Evolutionary conservation across 2,329 filamentous ascomycete species (phyloP).

Genomic region (Amphichorda felina): DNA sequence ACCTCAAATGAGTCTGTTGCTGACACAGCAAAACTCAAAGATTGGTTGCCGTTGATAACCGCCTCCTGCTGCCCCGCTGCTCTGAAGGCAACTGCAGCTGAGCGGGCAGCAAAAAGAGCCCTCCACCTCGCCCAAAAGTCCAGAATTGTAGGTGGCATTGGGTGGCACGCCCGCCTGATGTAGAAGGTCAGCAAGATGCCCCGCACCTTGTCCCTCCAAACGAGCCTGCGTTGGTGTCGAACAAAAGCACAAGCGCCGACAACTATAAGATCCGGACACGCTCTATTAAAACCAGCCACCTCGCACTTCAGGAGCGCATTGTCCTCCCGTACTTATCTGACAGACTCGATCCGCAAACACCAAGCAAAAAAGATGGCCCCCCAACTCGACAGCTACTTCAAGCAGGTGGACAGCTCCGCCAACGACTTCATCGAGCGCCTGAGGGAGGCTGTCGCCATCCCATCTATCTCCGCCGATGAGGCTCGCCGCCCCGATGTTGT

Average conservation of each 20-base stretch:
- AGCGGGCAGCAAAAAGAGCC: no score
- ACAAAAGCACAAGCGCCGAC: background rate
- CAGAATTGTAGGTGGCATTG: background rate
- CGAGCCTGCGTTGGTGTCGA: background rate
- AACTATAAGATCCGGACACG: background rate
- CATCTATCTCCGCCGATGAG: constrained; percentile 88
- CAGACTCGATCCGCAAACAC: constrained; percentile 39
- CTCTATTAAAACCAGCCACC: constrained; percentile 9
- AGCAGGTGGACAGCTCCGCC: constrained; percentile 74
- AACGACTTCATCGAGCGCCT: constrained; percentile 82
- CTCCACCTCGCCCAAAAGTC: no score
- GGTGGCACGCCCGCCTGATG: constrained; percentile 6
- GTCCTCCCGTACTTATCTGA: constrained; percentile 32
- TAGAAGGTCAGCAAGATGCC: constrained; percentile 24
- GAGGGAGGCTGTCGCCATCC: constrained; percentile 86
- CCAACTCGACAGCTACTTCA: constrained; percentile 84
- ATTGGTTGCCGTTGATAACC: constrained; percentile 15
- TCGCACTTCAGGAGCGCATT: constrained; percentile 7
- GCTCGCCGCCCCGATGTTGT: constrained; percentile 83
- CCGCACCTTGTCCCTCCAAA: constrained; percentile 22
- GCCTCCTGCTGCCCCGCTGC: constrained; percentile 3
- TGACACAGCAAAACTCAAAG: no score
- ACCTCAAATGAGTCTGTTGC: no score
- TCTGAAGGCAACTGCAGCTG: no score
- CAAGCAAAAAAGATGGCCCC: constrained; percentile 74